Conservation (phyloP, 768 basidiomycete genomes). For the Fibroporia radiculosa region DNA sequence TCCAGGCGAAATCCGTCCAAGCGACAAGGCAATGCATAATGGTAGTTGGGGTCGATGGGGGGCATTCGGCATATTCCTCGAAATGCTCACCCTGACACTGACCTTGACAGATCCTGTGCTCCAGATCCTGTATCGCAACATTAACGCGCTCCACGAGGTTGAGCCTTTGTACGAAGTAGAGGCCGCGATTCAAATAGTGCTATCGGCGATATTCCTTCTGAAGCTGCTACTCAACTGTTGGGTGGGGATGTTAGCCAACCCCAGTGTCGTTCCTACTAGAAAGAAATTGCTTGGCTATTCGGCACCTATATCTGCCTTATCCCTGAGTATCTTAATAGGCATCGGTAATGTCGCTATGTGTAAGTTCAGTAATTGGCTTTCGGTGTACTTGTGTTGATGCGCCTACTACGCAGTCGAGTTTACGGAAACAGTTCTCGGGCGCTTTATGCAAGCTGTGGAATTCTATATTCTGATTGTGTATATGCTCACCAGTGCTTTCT, state of each 20-base stretch:
- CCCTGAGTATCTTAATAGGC: constrained; percentile 44
- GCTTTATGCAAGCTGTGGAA: constrained; percentile 55
- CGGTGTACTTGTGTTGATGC: neutral
- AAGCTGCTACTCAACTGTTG: constrained; percentile 55
- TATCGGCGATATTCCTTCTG: constrained; percentile 51
- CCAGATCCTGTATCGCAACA: constrained; percentile 58
- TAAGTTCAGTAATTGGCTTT: constrained; percentile 29
- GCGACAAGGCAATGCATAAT: constrained; percentile 32
- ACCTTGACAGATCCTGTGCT: constrained; percentile 43
- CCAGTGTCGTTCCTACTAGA: constrained; percentile 27
- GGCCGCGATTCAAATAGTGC: constrained; percentile 47
- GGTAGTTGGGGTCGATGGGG: constrained; percentile 67
- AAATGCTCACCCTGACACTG: constrained; percentile 41
- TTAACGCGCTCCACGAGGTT: constrained; percentile 27
- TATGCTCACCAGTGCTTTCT: constrained; percentile 41
- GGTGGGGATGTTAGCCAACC: constrained; percentile 27
- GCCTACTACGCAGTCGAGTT: constrained; percentile 44
- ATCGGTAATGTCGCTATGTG: constrained; percentile 50
- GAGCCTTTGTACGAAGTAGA: constrained; percentile 51
- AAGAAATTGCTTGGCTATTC: constrained; percentile 38
- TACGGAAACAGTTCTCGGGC: constrained; percentile 63
- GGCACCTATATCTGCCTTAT: constrained; percentile 43
- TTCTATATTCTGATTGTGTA: constrained; percentile 56
- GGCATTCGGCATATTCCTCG: constrained; percentile 40
- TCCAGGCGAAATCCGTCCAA: constrained; percentile 28